Conservation (phyloP, 2,329 filamentous ascomycete genomes). For the Ophiocordyceps camponoti-saundersi region DNA sequence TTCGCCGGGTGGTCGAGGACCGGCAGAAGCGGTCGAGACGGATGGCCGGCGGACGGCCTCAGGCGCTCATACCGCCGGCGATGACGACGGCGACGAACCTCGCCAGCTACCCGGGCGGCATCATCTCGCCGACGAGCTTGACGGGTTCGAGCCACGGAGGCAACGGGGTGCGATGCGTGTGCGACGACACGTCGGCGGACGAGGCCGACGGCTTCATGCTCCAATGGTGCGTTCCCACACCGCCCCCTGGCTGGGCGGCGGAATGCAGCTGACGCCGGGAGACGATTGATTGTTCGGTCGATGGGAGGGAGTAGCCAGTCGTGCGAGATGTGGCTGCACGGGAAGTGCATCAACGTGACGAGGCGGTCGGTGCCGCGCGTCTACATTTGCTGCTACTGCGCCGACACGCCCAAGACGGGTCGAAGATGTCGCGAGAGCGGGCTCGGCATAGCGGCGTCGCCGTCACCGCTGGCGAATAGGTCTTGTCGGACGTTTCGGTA, state of each 20-base stretch:
- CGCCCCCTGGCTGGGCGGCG: background rate
- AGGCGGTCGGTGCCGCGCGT: constrained; percentile 38
- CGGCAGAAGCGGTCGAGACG: constrained; percentile 25
- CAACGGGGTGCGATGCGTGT: constrained; percentile 38
- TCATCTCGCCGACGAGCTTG: constrained; percentile 33
- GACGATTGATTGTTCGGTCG: too few relatives aligned
- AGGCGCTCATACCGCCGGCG: constrained; percentile 11
- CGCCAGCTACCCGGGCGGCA: constrained; percentile 16
- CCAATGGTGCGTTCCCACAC: constrained; percentile 34
- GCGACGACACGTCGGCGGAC: constrained; percentile 25
- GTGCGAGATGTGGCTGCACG: constrained; percentile 49
- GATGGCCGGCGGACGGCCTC: constrained; percentile 12
- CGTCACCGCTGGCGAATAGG: constrained; percentile 24
- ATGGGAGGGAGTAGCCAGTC: constrained; percentile 29
- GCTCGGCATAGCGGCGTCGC: constrained; percentile 11
- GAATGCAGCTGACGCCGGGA: background rate
- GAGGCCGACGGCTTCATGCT: constrained; percentile 39
- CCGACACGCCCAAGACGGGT: constrained; percentile 35
- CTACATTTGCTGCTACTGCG: constrained; percentile 48
- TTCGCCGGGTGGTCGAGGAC: constrained; percentile 39
- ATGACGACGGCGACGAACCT: constrained; percentile 9
- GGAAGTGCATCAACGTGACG: constrained; percentile 43
- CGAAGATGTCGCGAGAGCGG: constrained; percentile 25
- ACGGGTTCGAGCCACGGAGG: constrained; percentile 28
- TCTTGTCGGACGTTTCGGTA: constrained; percentile 25